Percentiles rank a stretch among this genome's conserved stretches.
Evolutionary conservation across 345 rosid species (phyloP).

Genomic region (Turnera subulata): DNA sequence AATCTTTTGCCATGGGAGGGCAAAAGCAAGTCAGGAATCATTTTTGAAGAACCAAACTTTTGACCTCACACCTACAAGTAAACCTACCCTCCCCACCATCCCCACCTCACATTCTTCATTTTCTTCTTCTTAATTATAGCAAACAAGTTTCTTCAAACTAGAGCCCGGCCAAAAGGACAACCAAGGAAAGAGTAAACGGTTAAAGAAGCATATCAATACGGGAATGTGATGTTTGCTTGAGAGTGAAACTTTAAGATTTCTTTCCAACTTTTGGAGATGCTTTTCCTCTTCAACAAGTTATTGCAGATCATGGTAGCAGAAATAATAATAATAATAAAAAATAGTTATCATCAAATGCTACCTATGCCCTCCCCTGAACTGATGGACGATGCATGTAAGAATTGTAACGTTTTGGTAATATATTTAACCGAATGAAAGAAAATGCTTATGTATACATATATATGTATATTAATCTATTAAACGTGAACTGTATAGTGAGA

Average conservation of each 20-base stretch:
- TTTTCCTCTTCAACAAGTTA: not conserved
- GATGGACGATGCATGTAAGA: no score
- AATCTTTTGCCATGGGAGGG: conserved; percentile 6
- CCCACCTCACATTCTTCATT: not conserved
- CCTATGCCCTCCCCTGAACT: no score
- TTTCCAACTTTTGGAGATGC: not conserved
- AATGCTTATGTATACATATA: no score
- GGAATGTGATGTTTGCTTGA: not conserved
- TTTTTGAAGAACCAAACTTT: not conserved
- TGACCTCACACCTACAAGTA: conserved; percentile 8
- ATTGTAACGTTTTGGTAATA: no score
- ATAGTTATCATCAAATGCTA: no score
- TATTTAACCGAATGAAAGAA: no score
- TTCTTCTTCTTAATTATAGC: not conserved
- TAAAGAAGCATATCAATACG: not conserved
- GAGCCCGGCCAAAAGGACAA: no score
- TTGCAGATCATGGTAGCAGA: not conserved
- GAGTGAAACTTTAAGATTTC: not conserved
- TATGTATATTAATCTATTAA: no score
- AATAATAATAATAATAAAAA: no score
- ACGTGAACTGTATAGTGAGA: no score
- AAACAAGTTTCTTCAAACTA: not conserved
- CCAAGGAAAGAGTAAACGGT: not conserved
- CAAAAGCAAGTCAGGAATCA: conserved; percentile 12
- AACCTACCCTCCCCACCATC: conserved; percentile 8